phyloP scores from a whole-genome alignment of 441 rosid genomes.

The Gossypium armourianum region DNA sequence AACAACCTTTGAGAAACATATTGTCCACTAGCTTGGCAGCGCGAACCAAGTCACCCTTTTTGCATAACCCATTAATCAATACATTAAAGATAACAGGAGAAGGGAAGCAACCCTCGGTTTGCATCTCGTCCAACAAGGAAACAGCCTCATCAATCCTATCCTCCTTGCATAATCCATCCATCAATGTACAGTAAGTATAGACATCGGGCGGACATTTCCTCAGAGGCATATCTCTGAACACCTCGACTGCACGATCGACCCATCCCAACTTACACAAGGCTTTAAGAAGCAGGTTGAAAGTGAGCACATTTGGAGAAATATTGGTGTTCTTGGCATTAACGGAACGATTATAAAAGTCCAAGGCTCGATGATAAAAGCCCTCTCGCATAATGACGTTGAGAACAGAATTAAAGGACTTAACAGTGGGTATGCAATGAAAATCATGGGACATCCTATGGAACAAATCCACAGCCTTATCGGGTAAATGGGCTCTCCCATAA shows the following conservation, averaged over 20 bases:
- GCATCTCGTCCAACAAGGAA: slow-evolving; percentile 86
- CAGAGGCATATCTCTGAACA: slow-evolving; percentile 57
- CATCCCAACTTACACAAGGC: slow-evolving; percentile 58
- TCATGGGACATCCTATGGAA: slow-evolving; percentile 52
- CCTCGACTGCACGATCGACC: slow-evolving; percentile 56
- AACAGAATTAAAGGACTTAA: slow-evolving; percentile 53
- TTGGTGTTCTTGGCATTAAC: slow-evolving; percentile 34
- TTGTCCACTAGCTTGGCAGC: slow-evolving; percentile 78
- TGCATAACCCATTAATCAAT: slow-evolving; percentile 73
- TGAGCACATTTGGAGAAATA: slow-evolving; percentile 54
- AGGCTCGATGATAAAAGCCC: slow-evolving; percentile 42
- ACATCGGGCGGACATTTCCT: slow-evolving; percentile 53
- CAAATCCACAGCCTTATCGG: slow-evolving; percentile 55
- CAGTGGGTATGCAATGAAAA: slow-evolving; percentile 41
- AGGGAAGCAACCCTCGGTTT: slow-evolving; percentile 73
- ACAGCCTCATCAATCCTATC: slow-evolving; percentile 72
- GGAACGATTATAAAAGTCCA: slow-evolving; percentile 53
- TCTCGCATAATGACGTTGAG: slow-evolving; percentile 57
- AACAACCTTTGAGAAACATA: slow-evolving; percentile 85
- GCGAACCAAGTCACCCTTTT: slow-evolving; percentile 58
- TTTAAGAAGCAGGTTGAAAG: slow-evolving; percentile 63
- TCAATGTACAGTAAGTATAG: slow-evolving; percentile 73
- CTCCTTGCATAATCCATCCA: slow-evolving; percentile 83
- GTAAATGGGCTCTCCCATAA: slow-evolving; percentile 56
- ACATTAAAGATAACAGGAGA: slow-evolving; percentile 53